Evolutionary conservation across 163 green algal species (phyloP), one percentile per base, ranked within the genome.

Genomic region (Chloroidium sp.): DNA sequence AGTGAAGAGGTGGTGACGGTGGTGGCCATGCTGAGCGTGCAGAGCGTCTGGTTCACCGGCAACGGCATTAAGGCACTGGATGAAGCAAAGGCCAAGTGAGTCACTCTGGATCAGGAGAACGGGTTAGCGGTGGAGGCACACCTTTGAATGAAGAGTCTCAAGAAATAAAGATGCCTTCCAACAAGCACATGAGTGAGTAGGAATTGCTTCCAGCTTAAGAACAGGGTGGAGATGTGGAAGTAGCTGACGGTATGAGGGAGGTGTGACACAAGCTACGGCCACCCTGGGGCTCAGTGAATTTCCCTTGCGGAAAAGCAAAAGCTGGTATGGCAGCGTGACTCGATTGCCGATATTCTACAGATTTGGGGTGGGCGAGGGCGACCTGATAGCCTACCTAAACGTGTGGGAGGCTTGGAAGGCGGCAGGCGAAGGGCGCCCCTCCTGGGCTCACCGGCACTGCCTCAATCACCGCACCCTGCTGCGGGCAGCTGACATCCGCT

Each of bases 361-460:
- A 81, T 93, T 93, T 84, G 85, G 86, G 6, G 87, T 90, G 75
- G 89, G 86, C 3, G 92, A 97, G 80, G 94, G 94, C 0, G 95
- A 98, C 88, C 85, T 95, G 64, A 85, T 95, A 0, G 94, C 93
- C 2, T 87, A 89, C 62, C 85, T 98, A 74, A 97, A 98, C 79
- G 90, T 97, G n/a, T 94, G 92, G 87, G 83, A 88, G 59, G 93
- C 86, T 0, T 98, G 92, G 92, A 64, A 89, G n/a, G 85, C 87
- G 3, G 80, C 85, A 57, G 86, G 86, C 10, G 75, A 85, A 12
- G 4, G 13, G 8, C 68, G 59, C n/a, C 6, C 76, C 8, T 76
- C 64, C 36, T 85, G 82, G 89, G 74, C 81, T 1, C 84, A 86
- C 4, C 83, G 84, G 14, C 88, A 97, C 87, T 92, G 89, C 76